Conservation (phyloP, 192 early-diverging fungal species). For the Gryganskiella cystojenkinii region DNA sequence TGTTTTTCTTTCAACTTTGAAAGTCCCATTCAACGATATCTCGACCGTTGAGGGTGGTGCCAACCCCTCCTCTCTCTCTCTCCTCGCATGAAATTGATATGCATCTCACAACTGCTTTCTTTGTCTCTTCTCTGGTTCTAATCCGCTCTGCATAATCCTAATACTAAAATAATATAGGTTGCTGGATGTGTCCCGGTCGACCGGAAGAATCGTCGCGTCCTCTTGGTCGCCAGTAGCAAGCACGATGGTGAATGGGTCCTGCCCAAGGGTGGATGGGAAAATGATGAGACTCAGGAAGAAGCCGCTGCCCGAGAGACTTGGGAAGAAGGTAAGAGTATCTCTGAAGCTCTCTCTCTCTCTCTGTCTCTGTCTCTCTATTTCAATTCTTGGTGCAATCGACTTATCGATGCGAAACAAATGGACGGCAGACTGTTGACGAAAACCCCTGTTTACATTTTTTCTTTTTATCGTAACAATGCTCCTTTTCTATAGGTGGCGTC, state of each 20-base stretch:
- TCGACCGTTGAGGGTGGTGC: no score
- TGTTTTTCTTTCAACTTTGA: no score
- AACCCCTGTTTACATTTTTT: not conserved
- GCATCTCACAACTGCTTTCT: not conserved
- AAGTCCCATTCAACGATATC: not conserved
- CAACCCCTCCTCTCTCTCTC: not conserved
- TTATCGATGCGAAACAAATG: no score
- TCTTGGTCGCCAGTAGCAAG: constrained; percentile 62
- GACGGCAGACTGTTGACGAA: no score
- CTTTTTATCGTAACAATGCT: not conserved
- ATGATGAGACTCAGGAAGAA: constrained; percentile 65
- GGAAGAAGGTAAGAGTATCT: constrained; percentile 76
- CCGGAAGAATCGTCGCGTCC: constrained; percentile 50
- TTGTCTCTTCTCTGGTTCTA: no score
- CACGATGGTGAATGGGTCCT: constrained; percentile 62
- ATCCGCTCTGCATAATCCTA: no score
- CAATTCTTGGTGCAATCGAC: no score
- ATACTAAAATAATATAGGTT: constrained; percentile 49
- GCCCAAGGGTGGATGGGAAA: constrained; percentile 75
- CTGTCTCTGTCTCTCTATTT: no score
- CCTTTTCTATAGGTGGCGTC: constrained; percentile 55
- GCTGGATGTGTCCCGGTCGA: constrained; percentile 70
- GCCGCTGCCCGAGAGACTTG: constrained; percentile 70
- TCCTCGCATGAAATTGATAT: not conserved
- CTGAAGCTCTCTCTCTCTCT: no score